phyloP scores from a whole-genome alignment of 2,329 filamentous ascomycete species.

The Nothophaeocryptopus gaeumannii region DNA sequence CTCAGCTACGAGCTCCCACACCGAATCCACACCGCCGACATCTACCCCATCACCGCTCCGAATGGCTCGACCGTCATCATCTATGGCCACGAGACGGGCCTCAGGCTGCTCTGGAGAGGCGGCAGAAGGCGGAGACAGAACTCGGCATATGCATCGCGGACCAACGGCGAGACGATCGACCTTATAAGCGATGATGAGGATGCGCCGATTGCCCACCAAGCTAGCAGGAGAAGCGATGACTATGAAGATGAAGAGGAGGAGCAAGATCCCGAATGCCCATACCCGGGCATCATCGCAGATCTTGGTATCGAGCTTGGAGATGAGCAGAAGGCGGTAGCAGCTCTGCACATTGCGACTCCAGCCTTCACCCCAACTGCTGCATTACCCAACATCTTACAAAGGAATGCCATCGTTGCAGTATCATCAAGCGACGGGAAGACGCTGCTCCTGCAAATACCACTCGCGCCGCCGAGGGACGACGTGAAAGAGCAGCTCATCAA shows the following conservation, averaged over 20 bases:
- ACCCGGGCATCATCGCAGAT: constrained; percentile 52
- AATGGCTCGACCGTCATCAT: constrained; percentile 62
- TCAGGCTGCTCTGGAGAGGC: constrained; percentile 61
- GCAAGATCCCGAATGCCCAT: constrained; percentile 56
- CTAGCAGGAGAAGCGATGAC: constrained; percentile 32
- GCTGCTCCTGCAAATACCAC: constrained; percentile 54
- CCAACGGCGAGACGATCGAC: constrained; percentile 50
- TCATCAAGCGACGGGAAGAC: constrained; percentile 58
- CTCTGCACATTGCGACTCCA: constrained; percentile 28
- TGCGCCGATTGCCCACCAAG: constrained; percentile 26
- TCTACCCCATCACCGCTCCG: constrained; percentile 57
- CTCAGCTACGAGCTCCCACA: constrained; percentile 59
- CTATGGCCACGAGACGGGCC: constrained; percentile 57
- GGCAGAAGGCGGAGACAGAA: constrained; percentile 39
- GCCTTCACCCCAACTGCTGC: constrained; percentile 11
- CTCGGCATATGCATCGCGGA: background rate
- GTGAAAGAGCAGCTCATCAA: constrained; percentile 23
- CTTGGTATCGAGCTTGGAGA: constrained; percentile 55
- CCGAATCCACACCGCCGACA: constrained; percentile 54
- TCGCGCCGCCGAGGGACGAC: constrained; percentile 46
- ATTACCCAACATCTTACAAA: constrained; percentile 24
- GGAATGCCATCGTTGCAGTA: constrained; percentile 49
- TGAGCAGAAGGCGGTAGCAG: constrained; percentile 52
- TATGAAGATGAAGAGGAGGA: constrained; percentile 58
- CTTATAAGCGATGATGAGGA: constrained; percentile 58